Conservation (phyloP, 768 basidiomycete species). For the Hydnum rufescens region DNA sequence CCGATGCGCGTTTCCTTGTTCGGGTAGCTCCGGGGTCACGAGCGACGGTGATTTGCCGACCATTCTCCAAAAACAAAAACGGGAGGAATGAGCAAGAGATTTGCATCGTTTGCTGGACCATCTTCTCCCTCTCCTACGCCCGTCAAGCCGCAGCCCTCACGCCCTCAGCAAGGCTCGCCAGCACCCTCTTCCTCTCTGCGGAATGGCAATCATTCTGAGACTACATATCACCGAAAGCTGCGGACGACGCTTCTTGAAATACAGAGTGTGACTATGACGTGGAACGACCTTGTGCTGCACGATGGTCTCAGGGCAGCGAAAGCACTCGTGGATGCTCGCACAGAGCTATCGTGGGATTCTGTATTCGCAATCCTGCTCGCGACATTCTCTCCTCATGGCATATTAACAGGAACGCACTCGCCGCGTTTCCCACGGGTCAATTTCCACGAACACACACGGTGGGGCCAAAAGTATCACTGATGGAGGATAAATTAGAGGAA, state of each 20-base stretch:
- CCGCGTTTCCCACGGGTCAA: slow-evolving; percentile 28
- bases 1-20: no score
- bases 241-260: slow-evolving; percentile 49
- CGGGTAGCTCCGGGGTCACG: no score
- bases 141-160: slow-evolving; percentile 22
- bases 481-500: slow-evolving; percentile 44
- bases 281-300: slow-evolving; percentile 64
- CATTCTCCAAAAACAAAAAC: no score
- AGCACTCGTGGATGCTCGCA: slow-evolving; percentile 54
- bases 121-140: slow-evolving; percentile 58
- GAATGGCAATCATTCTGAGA: no score
- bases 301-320: slow-evolving; percentile 65
- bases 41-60: no score
- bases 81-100: slow-evolving; percentile 38
- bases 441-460: slow-evolving; percentile 41
- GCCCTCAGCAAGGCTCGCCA: no score
- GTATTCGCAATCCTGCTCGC: slow-evolving; percentile 13
- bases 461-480: slow-evolving; percentile 40
- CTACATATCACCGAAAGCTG: slow-evolving; percentile 62
- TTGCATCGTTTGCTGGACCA: slow-evolving; percentile 63
- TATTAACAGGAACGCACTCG: slow-evolving; percentile 34
- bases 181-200: no score
- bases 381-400: neutral
- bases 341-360: slow-evolving; percentile 56
- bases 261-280: slow-evolving; percentile 39